Evolutionary conservation across 768 basidiomycete genomes (phyloP).

Genomic region (Pluteus cervinus): DNA sequence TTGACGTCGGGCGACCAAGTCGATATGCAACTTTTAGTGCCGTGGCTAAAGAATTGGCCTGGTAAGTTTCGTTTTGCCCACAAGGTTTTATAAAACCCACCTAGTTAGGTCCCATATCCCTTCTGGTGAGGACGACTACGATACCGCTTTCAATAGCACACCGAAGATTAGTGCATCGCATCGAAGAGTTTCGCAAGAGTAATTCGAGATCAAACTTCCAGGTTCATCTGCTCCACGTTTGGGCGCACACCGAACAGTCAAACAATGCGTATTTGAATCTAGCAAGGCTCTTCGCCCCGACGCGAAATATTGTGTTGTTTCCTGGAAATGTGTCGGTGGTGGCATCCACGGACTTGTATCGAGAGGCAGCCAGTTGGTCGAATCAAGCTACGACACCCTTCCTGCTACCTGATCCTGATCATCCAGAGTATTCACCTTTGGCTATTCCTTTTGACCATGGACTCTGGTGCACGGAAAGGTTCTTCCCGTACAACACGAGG

Average conservation of each 20-base stretch:
- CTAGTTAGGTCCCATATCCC: slow-evolving; percentile 39
- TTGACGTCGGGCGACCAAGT: slow-evolving; percentile 37
- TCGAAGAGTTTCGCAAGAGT: slow-evolving; percentile 16
- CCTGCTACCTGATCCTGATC: slow-evolving; percentile 29
- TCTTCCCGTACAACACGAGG: slow-evolving; percentile 39
- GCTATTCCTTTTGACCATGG: slow-evolving; percentile 37
- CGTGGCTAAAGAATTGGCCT: slow-evolving; percentile 36
- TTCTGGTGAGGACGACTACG: slow-evolving; percentile 35
- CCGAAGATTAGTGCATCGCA: slow-evolving; percentile 18
- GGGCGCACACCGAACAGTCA: slow-evolving; percentile 25
- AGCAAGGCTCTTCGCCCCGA: slow-evolving; percentile 52
- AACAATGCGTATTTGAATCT: slow-evolving; percentile 57
- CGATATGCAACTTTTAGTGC: slow-evolving; percentile 24
- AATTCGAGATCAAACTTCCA: slow-evolving; percentile 23
- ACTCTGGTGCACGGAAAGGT: slow-evolving; percentile 59
- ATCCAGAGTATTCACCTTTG: slow-evolving; percentile 38
- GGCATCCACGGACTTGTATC: slow-evolving; percentile 13
- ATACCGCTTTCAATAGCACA: slow-evolving; percentile 17
- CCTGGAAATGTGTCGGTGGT: slow-evolving; percentile 34
- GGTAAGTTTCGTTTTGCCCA: slow-evolving; percentile 21
- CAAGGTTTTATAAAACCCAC: background rate
- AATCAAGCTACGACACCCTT: slow-evolving; percentile 17
- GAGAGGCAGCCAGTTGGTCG: slow-evolving; percentile 7
- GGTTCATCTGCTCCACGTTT: slow-evolving; percentile 42
- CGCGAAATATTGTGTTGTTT: slow-evolving; percentile 42